A percentile compares a stretch with the other conserved stretches of the same genome.
Evolutionary conservation across 805 yeast species (phyloP).

Genomic region (Pichia nakasei): DNA sequence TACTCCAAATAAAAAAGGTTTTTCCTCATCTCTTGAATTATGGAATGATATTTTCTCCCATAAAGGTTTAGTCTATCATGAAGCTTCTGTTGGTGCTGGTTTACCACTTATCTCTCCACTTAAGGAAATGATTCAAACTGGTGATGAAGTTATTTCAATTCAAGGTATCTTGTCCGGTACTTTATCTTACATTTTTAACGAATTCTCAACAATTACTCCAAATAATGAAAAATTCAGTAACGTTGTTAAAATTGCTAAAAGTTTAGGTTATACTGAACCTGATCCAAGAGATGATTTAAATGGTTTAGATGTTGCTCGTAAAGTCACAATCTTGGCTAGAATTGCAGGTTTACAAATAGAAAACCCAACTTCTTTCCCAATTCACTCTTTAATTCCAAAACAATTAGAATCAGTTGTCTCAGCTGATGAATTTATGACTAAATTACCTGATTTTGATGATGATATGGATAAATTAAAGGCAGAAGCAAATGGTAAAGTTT

Average conservation of each 20-base stretch:
- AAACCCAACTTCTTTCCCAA: slow-evolving; percentile 88
- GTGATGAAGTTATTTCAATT: slow-evolving; percentile 83
- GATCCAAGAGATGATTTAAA: slow-evolving; percentile 99
- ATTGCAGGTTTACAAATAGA: slow-evolving; percentile 78
- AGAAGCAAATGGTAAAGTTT: slow-evolving; percentile 81
- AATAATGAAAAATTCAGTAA: slow-evolving; percentile 74
- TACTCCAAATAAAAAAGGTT: slow-evolving; percentile 97
- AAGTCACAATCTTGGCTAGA: slow-evolving; percentile 93
- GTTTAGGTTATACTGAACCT: slow-evolving; percentile 95
- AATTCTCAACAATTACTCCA: slow-evolving; percentile 64
- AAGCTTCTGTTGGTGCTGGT: slow-evolving; percentile 98
- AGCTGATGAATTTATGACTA: slow-evolving; percentile 69
- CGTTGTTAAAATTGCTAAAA: slow-evolving; percentile 79
- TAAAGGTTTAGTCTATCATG: slow-evolving; percentile 86
- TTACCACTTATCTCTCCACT: slow-evolving; percentile 86
- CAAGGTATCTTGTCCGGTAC: slow-evolving; percentile 98
- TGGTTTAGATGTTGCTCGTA: slow-evolving; percentile 97
- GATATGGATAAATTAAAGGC: slow-evolving; percentile 71
- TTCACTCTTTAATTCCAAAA: slow-evolving; percentile 86
- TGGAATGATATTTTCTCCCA: slow-evolving; percentile 70
- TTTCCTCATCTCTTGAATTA: slow-evolving; percentile 61
- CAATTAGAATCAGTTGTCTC: slow-evolving; percentile 66
- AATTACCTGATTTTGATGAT: slow-evolving; percentile 74
- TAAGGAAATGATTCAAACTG: slow-evolving; percentile 83
- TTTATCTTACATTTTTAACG: slow-evolving; percentile 89